These are phyloP conservation scores for Irpex lacteus DNA, from an alignment of 1,284 basidiomycete genomes.

Conservation along the genomic window DNA sequence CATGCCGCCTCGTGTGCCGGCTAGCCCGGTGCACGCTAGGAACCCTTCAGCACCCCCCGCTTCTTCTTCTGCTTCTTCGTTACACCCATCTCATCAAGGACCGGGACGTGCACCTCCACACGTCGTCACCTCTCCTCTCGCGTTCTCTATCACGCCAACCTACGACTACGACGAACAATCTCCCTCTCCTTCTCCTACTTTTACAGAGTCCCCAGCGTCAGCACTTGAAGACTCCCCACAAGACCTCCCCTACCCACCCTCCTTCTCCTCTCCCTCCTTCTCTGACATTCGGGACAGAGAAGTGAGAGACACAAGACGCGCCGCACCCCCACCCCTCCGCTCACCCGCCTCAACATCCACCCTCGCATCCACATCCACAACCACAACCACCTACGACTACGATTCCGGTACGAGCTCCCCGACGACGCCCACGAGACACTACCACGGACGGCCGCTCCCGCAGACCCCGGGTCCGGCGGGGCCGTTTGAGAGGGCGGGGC, in stretches of 20 bases:
- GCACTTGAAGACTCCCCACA: too few relatives aligned
- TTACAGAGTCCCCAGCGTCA: neutral
- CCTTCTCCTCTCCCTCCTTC: too few relatives aligned
- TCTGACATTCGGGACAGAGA: neutral
- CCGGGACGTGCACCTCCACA: neutral
- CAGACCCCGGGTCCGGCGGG: constrained; percentile 21
- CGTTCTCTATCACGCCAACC: neutral
- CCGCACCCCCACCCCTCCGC: neutral
- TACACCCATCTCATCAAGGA: too few relatives aligned
- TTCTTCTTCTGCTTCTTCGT: too few relatives aligned
- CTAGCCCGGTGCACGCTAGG: neutral
- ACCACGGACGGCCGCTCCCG: constrained; percentile 33
- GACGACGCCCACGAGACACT: constrained; percentile 22
- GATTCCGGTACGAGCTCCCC: constrained; percentile 27
- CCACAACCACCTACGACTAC: too few relatives aligned
- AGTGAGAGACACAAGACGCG: neutral
- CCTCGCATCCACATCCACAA: neutral
- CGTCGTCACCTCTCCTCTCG: neutral
- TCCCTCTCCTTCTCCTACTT: neutral
- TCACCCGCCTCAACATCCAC: constrained; percentile 3
- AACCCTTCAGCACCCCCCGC: neutral
- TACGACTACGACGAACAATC: neutral
- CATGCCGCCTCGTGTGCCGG: neutral
- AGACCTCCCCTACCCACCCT: too few relatives aligned
- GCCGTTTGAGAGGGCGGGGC: constrained; percentile 14